Evolutionary conservation across 129 eudicot genomes (phyloP), one percentile per base, ranked within the genome.

Genomic region (Cynara cardunculus): DNA sequence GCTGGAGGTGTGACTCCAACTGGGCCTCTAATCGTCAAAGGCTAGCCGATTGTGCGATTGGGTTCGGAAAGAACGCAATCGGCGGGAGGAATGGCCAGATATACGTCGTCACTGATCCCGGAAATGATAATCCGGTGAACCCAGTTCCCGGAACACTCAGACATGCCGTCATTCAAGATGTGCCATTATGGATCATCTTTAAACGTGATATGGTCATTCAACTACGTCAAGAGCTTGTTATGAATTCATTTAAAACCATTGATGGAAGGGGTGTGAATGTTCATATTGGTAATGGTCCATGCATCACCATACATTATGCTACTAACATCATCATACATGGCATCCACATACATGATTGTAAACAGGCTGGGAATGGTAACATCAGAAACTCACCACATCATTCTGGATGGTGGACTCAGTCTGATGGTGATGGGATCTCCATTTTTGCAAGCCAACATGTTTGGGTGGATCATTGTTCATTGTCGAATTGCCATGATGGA

Each of bases 191-290:
- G 98, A 91, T 94, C 74, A 88, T 94, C 27, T 94, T 94, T 80
- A 65, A 87, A 70, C 81, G 93, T 24, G 97, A 94, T 84, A 94
- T 94, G 98, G 95, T 88, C 0, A 87, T 94, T 67, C 88, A 85
- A 31, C 80, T 94, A 19, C 81, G 84, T 22, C 89, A 94, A 69
- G 95, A 91, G 69, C 90, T 94, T 35, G 81, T 94, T 8, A 88
- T 94, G 90, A 91, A 91, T 74, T 94, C 98, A 0, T 86, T 61
- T 87, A 94, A 94, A 65, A 94, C 98, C 7, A 94, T 94, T 14
- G 98, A 94, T 69, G 98, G 98, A 37, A 78, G 98, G n/a, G 98
- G 98, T 24, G 95, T 85, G 13, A 91, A 91, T 82, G 98, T 94
- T 7, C 98, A 94, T 85, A 88, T 94, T 56, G 93, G 91, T n/a